Evolutionary conservation across 768 basidiomycete species (phyloP).

Genomic region (Mycena haematopus): DNA sequence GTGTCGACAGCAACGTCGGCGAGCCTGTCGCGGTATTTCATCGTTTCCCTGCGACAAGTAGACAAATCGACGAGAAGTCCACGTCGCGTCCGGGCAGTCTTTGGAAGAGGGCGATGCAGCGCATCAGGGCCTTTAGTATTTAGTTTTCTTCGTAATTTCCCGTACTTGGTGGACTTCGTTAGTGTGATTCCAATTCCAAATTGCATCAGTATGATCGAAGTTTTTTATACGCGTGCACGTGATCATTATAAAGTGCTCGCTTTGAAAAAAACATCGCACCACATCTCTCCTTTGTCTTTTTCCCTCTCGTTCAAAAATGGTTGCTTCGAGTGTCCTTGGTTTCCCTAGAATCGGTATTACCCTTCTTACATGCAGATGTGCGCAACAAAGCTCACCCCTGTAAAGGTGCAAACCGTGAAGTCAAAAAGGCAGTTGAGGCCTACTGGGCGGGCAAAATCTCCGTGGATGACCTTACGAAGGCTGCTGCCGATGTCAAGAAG

Average conservation of each 20-base stretch:
- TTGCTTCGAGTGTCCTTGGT: constrained; percentile 85
- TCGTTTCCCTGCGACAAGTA: constrained; percentile 1
- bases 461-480: constrained; percentile 87
- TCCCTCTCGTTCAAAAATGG: constrained; percentile 55
- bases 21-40: constrained; percentile 27
- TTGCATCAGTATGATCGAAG: too few relatives aligned
- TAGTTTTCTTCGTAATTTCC: background rate
- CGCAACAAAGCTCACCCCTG: constrained; percentile 8
- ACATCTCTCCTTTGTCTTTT: constrained; percentile 37
- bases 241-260: background rate
- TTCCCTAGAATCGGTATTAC: constrained; percentile 57
- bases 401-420: constrained; percentile 89
- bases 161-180: background rate
- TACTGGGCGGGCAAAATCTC: constrained; percentile 96
- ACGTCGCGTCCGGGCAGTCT: constrained; percentile 25
- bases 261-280: constrained; percentile 31
- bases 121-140: constrained; percentile 39
- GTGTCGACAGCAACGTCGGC: constrained; percentile 34
- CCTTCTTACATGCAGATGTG: background rate
- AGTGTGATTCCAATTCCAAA: too few relatives aligned
- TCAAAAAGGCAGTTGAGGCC: constrained; percentile 97
- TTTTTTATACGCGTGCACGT: background rate
- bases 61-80: constrained; percentile 8
- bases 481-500: constrained; percentile 87
- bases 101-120: constrained; percentile 47